phyloP scores from a whole-genome alignment of 176 grass and related monocot genomes.

The Lolium rigidum region DNA sequence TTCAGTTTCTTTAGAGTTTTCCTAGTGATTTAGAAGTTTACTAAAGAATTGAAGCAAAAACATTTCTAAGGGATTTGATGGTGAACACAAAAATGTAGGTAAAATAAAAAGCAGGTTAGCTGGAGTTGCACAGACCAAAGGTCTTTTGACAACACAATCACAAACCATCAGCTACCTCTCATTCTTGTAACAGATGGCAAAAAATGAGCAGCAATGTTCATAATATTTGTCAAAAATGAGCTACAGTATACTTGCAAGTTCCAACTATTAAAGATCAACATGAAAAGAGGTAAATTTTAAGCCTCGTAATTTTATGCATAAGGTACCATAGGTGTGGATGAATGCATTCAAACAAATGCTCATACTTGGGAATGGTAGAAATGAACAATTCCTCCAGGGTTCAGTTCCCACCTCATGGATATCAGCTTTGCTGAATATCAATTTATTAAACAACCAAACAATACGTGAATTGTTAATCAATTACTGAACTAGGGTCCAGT shows the following conservation, averaged over 20 bases:
- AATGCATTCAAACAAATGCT: conserved; percentile 17
- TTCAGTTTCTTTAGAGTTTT: conserved; percentile 4
- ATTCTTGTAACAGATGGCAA: not conserved
- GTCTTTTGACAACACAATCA: not conserved
- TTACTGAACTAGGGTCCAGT: conserved; percentile 18
- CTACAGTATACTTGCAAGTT: not conserved
- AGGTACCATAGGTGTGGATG: not conserved
- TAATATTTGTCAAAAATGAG: conserved; percentile 24
- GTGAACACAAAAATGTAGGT: not conserved
- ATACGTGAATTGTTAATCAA: not conserved
- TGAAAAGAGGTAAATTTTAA: not conserved
- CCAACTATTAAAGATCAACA: conserved; percentile 32
- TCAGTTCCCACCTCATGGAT: conserved; percentile 21
- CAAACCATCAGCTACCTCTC: conserved; percentile 15
- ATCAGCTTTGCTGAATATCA: conserved; percentile 23
- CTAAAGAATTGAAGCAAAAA: conserved; percentile 6
- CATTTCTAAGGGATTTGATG: not conserved
- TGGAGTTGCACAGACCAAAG: not conserved
- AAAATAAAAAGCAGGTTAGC: not conserved
- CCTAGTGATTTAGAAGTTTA: not conserved
- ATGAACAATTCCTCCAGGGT: not conserved
- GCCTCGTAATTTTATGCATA: not conserved
- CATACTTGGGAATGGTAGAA: not conserved
- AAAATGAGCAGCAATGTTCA: not conserved
- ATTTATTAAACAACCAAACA: not conserved